Conservation (phyloP, 78 protist species). For the Trichosphaerium sp. region DNA sequence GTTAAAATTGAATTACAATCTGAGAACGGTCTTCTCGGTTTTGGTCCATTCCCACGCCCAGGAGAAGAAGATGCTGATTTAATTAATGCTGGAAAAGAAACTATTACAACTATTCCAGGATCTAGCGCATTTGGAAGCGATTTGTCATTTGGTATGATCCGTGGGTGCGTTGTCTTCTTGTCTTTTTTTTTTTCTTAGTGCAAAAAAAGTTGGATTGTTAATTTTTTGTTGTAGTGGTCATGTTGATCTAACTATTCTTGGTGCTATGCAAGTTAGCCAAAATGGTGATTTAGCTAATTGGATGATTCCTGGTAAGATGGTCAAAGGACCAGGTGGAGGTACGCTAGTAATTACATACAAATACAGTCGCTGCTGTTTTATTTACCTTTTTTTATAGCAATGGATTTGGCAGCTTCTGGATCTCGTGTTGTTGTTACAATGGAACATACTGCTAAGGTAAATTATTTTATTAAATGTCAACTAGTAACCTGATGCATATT, state of each 20-base stretch:
- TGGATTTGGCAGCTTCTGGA: constrained; percentile 84
- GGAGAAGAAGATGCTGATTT: constrained; percentile 81
- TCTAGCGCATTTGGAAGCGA: constrained; percentile 62
- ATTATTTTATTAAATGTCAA: background rate
- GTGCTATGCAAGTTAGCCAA: constrained; percentile 84
- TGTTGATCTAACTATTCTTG: constrained; percentile 80
- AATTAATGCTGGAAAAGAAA: constrained; percentile 92
- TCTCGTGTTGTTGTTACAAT: constrained; percentile 86
- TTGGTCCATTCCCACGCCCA: constrained; percentile 77
- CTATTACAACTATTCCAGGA: constrained; percentile 83
- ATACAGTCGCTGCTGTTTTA: no score
- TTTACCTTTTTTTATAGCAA: no score
- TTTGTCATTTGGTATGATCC: constrained; percentile 91
- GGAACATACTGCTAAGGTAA: constrained; percentile 84
- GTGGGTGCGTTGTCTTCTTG: constrained; percentile 62
- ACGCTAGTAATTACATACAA: no score
- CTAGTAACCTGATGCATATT: no score
- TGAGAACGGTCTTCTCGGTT: constrained; percentile 91
- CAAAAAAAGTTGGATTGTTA: no score
- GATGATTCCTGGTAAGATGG: constrained; percentile 93
- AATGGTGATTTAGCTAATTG: constrained; percentile 95
- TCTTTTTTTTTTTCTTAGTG: background rate
- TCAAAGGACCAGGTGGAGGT: constrained; percentile 93
- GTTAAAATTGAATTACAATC: constrained; percentile 65
- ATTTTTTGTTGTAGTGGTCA: constrained; percentile 36